Percentiles rank a stretch among this genome's conserved stretches.
phyloP scores from a whole-genome alignment of 1,139 yeast species.

The Oligophagozyma castellii region DNA sequence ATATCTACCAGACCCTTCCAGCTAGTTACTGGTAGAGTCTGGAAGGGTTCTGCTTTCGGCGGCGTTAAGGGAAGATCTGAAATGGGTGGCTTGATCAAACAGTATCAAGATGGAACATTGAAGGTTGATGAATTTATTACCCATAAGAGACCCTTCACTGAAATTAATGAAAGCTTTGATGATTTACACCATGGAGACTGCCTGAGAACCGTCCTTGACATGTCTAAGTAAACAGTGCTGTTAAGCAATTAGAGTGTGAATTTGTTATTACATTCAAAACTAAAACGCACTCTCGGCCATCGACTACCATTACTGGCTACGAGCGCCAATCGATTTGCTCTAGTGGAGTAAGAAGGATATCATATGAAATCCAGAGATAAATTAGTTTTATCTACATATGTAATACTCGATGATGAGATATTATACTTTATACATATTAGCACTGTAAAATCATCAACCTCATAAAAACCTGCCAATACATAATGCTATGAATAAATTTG shows the following conservation, averaged over 20 bases:
- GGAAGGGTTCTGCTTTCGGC: slow-evolving; percentile 98
- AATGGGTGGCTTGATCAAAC: slow-evolving; percentile 81
- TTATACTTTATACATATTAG: no score
- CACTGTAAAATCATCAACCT: no score
- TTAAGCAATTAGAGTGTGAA: neutral
- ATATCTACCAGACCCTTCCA: slow-evolving; percentile 97
- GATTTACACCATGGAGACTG: slow-evolving; percentile 92
- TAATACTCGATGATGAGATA: no score
- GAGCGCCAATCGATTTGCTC: no score
- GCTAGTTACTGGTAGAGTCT: slow-evolving; percentile 94
- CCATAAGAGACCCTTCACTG: slow-evolving; percentile 63
- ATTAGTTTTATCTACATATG: no score
- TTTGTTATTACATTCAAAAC: no score
- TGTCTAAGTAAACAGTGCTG: neutral
- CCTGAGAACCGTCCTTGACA: slow-evolving; percentile 68
- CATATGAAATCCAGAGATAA: no score
- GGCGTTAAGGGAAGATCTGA: slow-evolving; percentile 97
- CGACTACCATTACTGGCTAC: slow-evolving; percentile 2
- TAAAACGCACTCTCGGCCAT: no score
- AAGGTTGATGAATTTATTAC: slow-evolving; percentile 94
- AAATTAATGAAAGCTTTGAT: slow-evolving; percentile 81
- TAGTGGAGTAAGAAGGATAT: no score
- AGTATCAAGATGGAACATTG: slow-evolving; percentile 67
- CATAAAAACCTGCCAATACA: no score
- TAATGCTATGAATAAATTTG: no score